These are phyloP conservation scores for Lichenothelia convexa DNA, from an alignment of 495 filamentous ascomycete genomes.

Conservation along the genomic window DNA sequence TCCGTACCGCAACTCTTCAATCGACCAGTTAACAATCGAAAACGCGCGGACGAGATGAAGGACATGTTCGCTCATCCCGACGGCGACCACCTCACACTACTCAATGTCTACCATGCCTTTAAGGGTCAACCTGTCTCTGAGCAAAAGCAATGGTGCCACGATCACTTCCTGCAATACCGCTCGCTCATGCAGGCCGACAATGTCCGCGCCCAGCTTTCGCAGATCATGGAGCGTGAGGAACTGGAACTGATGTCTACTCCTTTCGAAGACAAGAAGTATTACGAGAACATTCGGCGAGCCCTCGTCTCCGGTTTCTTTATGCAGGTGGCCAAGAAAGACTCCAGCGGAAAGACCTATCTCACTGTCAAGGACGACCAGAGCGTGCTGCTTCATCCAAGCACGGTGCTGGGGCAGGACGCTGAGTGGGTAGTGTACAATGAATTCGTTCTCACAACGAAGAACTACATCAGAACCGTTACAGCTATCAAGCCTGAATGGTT, in stretches of 20 bases:
- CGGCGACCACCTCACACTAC: slow-evolving; percentile 86
- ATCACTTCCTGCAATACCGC: slow-evolving; percentile 87
- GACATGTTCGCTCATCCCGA: slow-evolving; percentile 77
- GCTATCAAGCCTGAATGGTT: slow-evolving; percentile 67
- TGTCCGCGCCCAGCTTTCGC: slow-evolving; percentile 72
- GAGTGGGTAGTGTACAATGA: slow-evolving; percentile 99
- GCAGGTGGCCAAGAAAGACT: slow-evolving; percentile 91
- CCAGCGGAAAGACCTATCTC: slow-evolving; percentile 60
- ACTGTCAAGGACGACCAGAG: slow-evolving; percentile 90
- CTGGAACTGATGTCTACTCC: slow-evolving; percentile 71
- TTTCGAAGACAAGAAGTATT: slow-evolving; percentile 93
- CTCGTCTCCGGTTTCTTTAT: slow-evolving; percentile 98
- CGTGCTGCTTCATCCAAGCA: slow-evolving; percentile 84
- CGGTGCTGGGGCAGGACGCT: slow-evolving; percentile 62
- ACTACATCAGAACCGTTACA: slow-evolving; percentile 54
- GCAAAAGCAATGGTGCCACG: slow-evolving; percentile 96
- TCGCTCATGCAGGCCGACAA: slow-evolving; percentile 84
- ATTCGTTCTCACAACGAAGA: slow-evolving; percentile 93
- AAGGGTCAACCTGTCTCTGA: too few relatives aligned
- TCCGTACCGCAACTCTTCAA: slow-evolving; percentile 93
- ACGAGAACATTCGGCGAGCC: slow-evolving; percentile 86
- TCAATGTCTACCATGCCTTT: slow-evolving; percentile 98
- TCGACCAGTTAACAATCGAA: slow-evolving; percentile 62
- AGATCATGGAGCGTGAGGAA: slow-evolving; percentile 87
- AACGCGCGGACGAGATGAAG: slow-evolving; percentile 97